phyloP scores from a whole-genome alignment of 108 stramenopile species.

The Discostella pseudostelligera region DNA sequence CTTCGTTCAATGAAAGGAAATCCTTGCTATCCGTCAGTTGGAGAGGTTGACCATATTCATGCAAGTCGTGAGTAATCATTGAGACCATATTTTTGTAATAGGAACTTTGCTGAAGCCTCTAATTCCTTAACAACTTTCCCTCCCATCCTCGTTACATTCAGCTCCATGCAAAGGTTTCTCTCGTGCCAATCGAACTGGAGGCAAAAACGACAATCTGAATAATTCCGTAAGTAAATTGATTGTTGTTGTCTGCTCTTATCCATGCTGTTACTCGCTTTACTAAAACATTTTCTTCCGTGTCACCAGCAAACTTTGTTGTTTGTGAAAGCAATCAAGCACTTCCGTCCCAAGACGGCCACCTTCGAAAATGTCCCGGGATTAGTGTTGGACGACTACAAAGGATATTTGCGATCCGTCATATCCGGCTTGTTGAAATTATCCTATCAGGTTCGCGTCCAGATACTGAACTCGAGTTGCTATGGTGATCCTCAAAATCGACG shows the following conservation, averaged over 20 bases:
- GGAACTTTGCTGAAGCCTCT: not conserved
- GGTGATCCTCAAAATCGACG: conserved; percentile 62
- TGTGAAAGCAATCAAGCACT: conserved; percentile 41
- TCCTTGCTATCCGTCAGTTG: conserved; percentile 22
- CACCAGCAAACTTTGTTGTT: conserved; percentile 44
- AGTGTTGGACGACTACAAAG: conserved; percentile 7
- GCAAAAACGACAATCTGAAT: conserved; percentile 44
- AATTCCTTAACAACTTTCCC: not conserved
- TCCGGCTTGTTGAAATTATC: conserved; percentile 28
- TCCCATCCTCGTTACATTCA: not conserved
- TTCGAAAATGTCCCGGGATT: conserved; percentile 64
- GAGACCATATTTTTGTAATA: not conserved
- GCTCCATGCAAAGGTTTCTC: conserved; percentile 70
- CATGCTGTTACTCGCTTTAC: conserved; percentile 5
- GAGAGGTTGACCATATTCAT: conserved; percentile 46
- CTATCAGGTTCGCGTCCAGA: conserved; percentile 51
- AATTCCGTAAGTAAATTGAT: conserved; percentile 32
- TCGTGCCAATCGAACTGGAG: conserved; percentile 55
- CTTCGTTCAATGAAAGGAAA: conserved; percentile 18
- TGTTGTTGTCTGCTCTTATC: not conserved
- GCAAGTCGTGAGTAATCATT: conserved; percentile 14
- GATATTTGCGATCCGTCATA: conserved; percentile 41
- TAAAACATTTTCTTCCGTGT: not conserved
- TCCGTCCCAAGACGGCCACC: conserved; percentile 40
- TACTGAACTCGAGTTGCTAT: conserved; percentile 30